Conservation (phyloP, 2,329 filamentous ascomycete species). For the Stagonosporopsis chrysanthemi region DNA sequence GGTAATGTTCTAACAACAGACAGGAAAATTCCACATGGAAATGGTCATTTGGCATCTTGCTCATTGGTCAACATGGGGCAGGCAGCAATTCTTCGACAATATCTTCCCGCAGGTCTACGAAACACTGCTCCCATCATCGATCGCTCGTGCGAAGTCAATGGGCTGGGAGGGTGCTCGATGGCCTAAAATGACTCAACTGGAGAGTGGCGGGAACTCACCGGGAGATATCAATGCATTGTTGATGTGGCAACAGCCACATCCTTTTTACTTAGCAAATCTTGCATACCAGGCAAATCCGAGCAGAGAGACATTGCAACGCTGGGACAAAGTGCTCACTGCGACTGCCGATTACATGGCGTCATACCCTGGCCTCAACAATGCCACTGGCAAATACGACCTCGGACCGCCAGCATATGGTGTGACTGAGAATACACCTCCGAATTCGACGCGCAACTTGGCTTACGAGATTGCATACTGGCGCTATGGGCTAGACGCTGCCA, state of each 20-base stretch:
- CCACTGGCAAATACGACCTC: constrained; percentile 60
- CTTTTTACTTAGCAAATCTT: constrained; percentile 65
- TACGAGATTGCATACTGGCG: constrained; percentile 68
- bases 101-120: constrained; percentile 56
- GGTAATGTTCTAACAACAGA: not conserved
- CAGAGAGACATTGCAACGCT: constrained; percentile 55
- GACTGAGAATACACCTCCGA: constrained; percentile 65
- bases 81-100: constrained; percentile 53
- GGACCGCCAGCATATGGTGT: constrained; percentile 59
- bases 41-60: constrained; percentile 61
- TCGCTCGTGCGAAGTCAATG: constrained; percentile 44
- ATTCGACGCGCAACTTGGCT: constrained; percentile 62
- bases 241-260: constrained; percentile 67
- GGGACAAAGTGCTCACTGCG: constrained; percentile 61
- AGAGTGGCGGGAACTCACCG: constrained; percentile 60
- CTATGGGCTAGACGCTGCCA: constrained; percentile 63
- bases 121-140: constrained; percentile 51
- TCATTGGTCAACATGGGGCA: constrained; percentile 60
- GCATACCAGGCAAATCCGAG: constrained; percentile 58
- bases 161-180: constrained; percentile 54
- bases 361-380: constrained; percentile 61
- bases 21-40: constrained; percentile 60
- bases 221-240: constrained; percentile 67
- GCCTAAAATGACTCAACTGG: constrained; percentile 64
- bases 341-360: constrained; percentile 67